Percentiles rank a stretch among this genome's conserved stretches.
phyloP scores from a whole-genome alignment of 257 asterid genomes.

The Plectranthus barbatus region DNA sequence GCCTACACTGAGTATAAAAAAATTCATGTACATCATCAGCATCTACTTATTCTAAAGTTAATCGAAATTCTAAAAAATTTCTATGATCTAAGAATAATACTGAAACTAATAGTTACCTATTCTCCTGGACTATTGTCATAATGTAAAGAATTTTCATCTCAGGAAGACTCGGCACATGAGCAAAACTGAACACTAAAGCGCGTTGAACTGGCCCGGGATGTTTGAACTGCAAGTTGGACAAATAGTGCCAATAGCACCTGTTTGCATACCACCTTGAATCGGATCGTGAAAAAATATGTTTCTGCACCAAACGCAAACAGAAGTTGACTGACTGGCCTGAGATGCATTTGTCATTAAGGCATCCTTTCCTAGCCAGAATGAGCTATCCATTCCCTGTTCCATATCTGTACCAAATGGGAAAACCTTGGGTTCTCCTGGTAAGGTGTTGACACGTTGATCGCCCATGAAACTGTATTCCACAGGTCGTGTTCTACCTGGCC shows the following conservation, averaged over 20 bases:
- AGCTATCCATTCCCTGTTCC: slow-evolving; percentile 39
- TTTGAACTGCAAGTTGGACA: slow-evolving; percentile 54
- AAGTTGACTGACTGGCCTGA: slow-evolving; percentile 24
- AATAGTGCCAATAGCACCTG: slow-evolving; percentile 56
- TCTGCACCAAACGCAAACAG: slow-evolving; percentile 70
- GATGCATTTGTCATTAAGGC: slow-evolving; percentile 36
- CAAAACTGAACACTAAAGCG: slow-evolving; percentile 11
- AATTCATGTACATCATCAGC: not conserved
- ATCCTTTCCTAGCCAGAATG: slow-evolving; percentile 68
- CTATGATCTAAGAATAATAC: slow-evolving; percentile 5
- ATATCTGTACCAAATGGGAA: slow-evolving; percentile 27
- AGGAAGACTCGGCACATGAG: not conserved
- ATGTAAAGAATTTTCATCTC: not conserved
- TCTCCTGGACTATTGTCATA: not conserved
- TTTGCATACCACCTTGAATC: slow-evolving; percentile 31
- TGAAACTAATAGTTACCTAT: not conserved
- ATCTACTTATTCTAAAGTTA: not conserved
- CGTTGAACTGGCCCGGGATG: slow-evolving; percentile 29
- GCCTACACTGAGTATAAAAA: too few relatives aligned
- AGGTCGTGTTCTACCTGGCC: slow-evolving; percentile 41
- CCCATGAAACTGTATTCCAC: slow-evolving; percentile 76
- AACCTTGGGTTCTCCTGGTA: slow-evolving; percentile 47
- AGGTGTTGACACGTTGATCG: slow-evolving; percentile 39
- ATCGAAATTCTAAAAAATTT: not conserved
- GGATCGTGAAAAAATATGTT: slow-evolving; percentile 45